Percentiles rank a stretch among this genome's conserved stretches.
phyloP scores from a whole-genome alignment of 331 rosid genomes.

The Quercus lobata region DNA sequence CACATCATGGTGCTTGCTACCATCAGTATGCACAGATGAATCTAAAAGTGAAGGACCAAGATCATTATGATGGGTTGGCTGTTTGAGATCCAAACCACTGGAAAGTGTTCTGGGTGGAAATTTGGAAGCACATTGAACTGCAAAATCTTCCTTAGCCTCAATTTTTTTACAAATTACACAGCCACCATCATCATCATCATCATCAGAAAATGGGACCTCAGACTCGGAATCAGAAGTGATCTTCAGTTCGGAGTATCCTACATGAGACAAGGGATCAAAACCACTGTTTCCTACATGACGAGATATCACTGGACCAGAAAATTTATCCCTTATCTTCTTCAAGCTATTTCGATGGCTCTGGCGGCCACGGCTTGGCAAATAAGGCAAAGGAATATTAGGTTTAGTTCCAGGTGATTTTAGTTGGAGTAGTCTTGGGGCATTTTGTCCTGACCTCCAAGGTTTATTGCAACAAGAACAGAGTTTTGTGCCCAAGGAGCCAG shows the following conservation, averaged over 20 bases:
- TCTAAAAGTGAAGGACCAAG: constrained; percentile 33
- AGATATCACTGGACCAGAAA: constrained; percentile 31
- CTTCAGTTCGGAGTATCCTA: constrained; percentile 52
- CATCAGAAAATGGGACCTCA: constrained; percentile 55
- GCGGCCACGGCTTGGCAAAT: constrained; percentile 31
- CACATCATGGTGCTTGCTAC: constrained; percentile 20
- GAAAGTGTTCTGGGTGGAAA: constrained; percentile 22
- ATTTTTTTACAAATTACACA: constrained; percentile 21
- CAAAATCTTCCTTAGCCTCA: constrained; percentile 26
- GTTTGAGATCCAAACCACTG: constrained; percentile 27
- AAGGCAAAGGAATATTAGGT: constrained; percentile 55
- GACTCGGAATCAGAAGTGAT: constrained; percentile 68
- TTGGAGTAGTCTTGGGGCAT: constrained; percentile 29
- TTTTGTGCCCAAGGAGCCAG: constrained; percentile 23
- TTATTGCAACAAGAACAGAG: constrained; percentile 57
- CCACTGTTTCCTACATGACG: constrained; percentile 17
- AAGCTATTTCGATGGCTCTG: constrained; percentile 30
- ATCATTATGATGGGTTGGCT: constrained; percentile 9
- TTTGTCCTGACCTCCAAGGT: constrained; percentile 44
- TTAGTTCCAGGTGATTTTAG: constrained; percentile 41
- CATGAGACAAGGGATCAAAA: constrained; percentile 33
- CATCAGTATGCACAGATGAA: constrained; percentile 32
- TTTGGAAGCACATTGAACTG: constrained; percentile 21
- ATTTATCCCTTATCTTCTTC: constrained; percentile 44
- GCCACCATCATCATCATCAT: constrained; percentile 41